Conservation (phyloP, 306 rosid genomes). For the Vigna radiata region DNA sequence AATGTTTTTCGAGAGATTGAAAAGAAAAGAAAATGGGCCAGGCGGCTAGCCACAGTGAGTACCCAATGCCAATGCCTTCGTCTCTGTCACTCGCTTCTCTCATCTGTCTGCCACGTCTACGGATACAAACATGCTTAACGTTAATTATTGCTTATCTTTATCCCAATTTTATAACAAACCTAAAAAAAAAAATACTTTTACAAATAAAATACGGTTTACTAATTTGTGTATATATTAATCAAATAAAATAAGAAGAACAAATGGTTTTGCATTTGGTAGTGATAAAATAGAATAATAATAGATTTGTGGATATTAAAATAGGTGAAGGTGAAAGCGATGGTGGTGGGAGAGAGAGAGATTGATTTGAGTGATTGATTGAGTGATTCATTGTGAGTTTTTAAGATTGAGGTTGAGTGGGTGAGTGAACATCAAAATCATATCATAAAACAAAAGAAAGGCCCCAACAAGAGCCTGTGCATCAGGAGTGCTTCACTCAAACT, state of each 20-base stretch:
- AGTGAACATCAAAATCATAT: not conserved
- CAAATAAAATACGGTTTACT: no score
- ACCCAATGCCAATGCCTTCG: not conserved
- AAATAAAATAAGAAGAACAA: no score
- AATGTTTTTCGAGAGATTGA: not conserved
- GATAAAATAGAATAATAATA: not conserved
- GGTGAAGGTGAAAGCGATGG: not conserved
- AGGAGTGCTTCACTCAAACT: constrained; percentile 33
- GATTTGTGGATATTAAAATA: not conserved
- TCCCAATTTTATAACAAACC: no score
- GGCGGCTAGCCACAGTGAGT: not conserved
- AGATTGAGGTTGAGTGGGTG: constrained; percentile 43
- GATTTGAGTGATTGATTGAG: constrained; percentile 32
- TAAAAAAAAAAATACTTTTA: no score
- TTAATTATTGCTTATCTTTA: no score
- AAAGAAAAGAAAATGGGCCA: not conserved
- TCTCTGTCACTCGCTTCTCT: constrained; percentile 28
- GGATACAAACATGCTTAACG: not conserved
- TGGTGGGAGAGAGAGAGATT: not conserved
- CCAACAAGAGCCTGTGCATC: constrained; percentile 26
- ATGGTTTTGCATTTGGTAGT: no score
- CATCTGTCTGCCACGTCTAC: constrained; percentile 28
- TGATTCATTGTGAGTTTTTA: constrained; percentile 39
- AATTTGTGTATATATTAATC: no score
- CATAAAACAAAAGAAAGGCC: not conserved